Percentiles rank a stretch among this genome's conserved stretches.
These are phyloP conservation scores for Pyricularia pennisetigena DNA, from an alignment of 2,329 filamentous ascomycete genomes.

Conservation along the genomic window DNA sequence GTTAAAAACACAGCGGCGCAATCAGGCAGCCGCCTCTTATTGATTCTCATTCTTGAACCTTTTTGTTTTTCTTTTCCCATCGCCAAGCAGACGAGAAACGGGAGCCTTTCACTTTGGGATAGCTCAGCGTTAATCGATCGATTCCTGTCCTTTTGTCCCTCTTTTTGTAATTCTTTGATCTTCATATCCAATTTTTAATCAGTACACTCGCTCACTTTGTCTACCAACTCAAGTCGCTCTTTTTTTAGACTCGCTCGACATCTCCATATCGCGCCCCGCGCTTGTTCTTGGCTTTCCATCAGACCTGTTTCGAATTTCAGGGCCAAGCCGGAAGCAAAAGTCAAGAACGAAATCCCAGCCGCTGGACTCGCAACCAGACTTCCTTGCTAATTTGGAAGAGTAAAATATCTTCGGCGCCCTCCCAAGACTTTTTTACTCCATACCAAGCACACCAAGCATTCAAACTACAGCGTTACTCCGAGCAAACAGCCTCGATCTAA, in stretches of 20 bases:
- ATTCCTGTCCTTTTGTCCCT: background rate
- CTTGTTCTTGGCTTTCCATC: background rate
- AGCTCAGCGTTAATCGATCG: background rate
- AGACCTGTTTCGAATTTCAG: background rate
- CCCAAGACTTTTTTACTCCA: background rate
- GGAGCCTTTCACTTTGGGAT: background rate
- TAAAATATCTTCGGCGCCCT: background rate
- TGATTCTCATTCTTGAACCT: background rate
- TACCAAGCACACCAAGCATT: background rate
- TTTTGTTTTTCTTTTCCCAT: background rate
- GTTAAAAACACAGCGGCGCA: background rate
- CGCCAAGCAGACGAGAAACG: background rate
- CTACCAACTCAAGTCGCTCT: background rate
- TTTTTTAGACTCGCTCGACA: background rate
- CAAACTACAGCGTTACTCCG: background rate
- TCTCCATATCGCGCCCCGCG: background rate
- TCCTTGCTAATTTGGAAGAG: background rate
- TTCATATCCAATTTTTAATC: background rate
- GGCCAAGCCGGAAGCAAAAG: background rate
- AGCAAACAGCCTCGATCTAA: slow-evolving; percentile 1
- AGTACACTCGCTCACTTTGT: background rate
- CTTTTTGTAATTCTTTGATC: background rate
- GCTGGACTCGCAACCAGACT: background rate
- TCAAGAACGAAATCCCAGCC: background rate
- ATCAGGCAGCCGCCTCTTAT: background rate